Base-by-base conservation (phyloP, 352 stramenopile species). In the Globisporangium rhizosaccharum region DNA sequence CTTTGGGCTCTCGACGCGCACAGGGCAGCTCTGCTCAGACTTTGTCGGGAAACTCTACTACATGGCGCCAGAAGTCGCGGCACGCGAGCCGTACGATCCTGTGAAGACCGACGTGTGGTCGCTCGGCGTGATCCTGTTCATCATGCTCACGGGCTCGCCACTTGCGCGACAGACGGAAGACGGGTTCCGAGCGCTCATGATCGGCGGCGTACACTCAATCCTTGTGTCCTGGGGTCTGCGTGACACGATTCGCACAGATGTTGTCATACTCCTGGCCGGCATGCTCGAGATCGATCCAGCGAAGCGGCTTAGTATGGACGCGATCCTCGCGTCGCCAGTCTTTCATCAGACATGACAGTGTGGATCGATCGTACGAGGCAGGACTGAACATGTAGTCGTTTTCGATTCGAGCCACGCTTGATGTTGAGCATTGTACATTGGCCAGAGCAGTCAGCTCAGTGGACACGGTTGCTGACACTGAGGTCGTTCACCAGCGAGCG, bases 61-160 rank as follows among this genome's bases (percentile, higher is more conserved):
- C 63, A 75, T 72, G 65, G 57, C 66, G 45, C 62, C 53, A 44
- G 56, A 70, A 46, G 57, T 65, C 23, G 46, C 64, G 42, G 59
- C 51, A 2, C 30, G 23, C 10, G 41, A 28, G 3, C 37, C 36
- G 14, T 81, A 84, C 63, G 68, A 84, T 52, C 71, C 74, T 0
- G 51, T 57, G n/a, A 70, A 65, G 33, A 70, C 72, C 10, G 75
- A 85, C 25, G 62, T 82, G 30, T 85, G 75, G 75, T 85, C 75
- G 2, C 51, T 85, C 1, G 71, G 75, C 8, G 67, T 80, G 53
- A 71, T 82, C 53, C 62, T 79, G 25, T 82, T 81, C 62, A 68
- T 82, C 50, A 65, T 84, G 62, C 63, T 81, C 25, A 75, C 67
- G 25, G 70, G 72, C 0, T 78, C 73, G 9, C 65, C 64, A 11